Percentiles rank a stretch among this genome's conserved stretches.
Conservation (phyloP, 1,284 basidiomycete species). For the Naganishia sp. region DNA sequence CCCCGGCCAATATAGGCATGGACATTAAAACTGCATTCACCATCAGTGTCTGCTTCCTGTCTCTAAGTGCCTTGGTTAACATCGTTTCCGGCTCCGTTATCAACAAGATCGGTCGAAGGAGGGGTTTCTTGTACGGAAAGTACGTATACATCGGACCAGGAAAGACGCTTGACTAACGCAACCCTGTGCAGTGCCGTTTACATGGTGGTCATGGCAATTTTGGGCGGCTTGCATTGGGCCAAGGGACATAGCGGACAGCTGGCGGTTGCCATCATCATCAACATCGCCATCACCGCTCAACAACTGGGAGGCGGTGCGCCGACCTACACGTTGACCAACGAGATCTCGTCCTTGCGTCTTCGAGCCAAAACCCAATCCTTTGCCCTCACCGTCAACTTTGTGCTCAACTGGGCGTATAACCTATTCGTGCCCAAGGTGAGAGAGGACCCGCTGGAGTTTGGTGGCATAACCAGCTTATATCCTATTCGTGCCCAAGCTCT, state of each 20-base stretch:
- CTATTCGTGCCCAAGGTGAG: background rate
- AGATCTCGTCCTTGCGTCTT: constrained; percentile 27
- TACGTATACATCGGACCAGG: background rate
- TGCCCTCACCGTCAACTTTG: constrained; percentile 22
- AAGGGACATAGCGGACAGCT: constrained; percentile 18
- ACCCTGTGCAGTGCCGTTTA: constrained; percentile 7
- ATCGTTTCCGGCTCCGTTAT: constrained; percentile 24
- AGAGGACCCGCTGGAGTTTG: too few species aligned
- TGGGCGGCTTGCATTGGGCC: constrained; percentile 28
- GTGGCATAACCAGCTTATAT: too few species aligned
- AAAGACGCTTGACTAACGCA: too few species aligned
- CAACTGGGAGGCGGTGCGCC: constrained; percentile 28
- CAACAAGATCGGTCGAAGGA: constrained; percentile 27
- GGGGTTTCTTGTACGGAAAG: constrained; percentile 16
- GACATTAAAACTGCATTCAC: constrained; percentile 27
- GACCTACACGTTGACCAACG: constrained; percentile 26
- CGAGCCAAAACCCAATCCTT: constrained; percentile 32
- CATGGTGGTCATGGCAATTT: constrained; percentile 23
- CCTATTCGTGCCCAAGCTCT: too few species aligned
- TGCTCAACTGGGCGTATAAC: constrained; percentile 22
- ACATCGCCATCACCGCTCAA: constrained; percentile 29
- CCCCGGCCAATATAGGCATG: background rate
- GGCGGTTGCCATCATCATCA: constrained; percentile 29
- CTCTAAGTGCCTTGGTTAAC: constrained; percentile 26
- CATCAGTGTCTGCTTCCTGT: constrained; percentile 30